Evolutionary conservation across 345 rosid genomes (phyloP).

Genomic region (Salix viminalis): DNA sequence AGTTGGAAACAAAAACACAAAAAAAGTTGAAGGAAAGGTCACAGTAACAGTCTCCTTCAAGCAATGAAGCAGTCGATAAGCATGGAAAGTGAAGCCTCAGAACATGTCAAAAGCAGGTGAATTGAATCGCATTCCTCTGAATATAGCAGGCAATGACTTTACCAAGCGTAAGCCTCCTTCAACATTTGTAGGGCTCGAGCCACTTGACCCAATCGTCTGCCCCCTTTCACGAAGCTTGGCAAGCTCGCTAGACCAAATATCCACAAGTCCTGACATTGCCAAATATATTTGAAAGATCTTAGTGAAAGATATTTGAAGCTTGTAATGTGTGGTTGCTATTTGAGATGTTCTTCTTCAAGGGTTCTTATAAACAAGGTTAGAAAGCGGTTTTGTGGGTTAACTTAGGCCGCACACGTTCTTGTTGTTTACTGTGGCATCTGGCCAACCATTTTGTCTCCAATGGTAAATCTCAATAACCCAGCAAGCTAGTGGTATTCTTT

Average conservation of each 20-base stretch:
- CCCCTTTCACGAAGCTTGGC: constrained; percentile 37
- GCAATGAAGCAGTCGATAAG: constrained; percentile 24
- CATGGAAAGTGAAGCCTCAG: constrained; percentile 33
- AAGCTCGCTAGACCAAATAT: constrained; percentile 41
- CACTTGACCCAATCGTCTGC: constrained; percentile 20
- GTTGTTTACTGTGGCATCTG: not conserved
- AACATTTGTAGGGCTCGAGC: not conserved
- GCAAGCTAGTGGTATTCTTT: too few species aligned
- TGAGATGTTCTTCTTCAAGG: too few species aligned
- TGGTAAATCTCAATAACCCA: too few species aligned
- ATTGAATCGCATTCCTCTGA: not conserved
- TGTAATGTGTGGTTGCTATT: too few species aligned
- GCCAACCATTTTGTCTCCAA: too few species aligned
- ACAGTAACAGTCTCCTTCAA: not conserved
- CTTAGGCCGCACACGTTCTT: not conserved
- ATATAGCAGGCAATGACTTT: constrained; percentile 9
- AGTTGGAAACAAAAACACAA: too few species aligned
- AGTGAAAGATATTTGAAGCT: not conserved
- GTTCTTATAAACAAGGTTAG: not conserved
- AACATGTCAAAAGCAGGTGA: constrained; percentile 1
- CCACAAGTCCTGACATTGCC: constrained; percentile 44
- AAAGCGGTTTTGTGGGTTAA: not conserved
- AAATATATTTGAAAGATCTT: not conserved
- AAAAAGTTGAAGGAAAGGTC: too few species aligned
- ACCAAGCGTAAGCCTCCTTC: not conserved